Percentiles rank a stretch among this genome's conserved stretches.
Evolutionary conservation across 805 yeast genomes (phyloP).

Genomic region (Diddensiella santjacobensis): DNA sequence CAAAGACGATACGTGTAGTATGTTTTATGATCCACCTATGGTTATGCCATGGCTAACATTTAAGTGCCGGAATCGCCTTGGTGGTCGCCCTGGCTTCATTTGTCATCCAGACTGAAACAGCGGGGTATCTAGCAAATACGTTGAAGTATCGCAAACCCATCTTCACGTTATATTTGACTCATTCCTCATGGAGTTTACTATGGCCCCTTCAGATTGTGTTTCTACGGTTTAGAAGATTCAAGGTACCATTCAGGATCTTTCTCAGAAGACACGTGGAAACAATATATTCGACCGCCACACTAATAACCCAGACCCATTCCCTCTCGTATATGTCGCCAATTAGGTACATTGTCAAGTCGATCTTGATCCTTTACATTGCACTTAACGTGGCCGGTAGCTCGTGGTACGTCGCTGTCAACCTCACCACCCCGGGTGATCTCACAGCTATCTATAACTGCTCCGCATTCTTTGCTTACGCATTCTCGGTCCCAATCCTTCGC

Average conservation of each 20-base stretch:
- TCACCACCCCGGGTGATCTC: slow-evolving; percentile 79
- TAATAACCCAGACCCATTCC: slow-evolving; percentile 20
- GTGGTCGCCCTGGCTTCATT: slow-evolving; percentile 53
- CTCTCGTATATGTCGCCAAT: slow-evolving; percentile 36
- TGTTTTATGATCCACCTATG: neutral
- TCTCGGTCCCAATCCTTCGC: slow-evolving; percentile 68
- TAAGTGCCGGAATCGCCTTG: slow-evolving; percentile 46
- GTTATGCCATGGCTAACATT: neutral
- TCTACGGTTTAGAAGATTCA: slow-evolving; percentile 47
- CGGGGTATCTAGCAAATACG: slow-evolving; percentile 59
- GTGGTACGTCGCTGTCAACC: slow-evolving; percentile 80
- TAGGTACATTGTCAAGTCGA: slow-evolving; percentile 43
- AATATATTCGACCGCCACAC: slow-evolving; percentile 25
- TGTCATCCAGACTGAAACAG: slow-evolving; percentile 76
- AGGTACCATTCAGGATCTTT: slow-evolving; percentile 24
- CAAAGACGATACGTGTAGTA: slow-evolving; percentile 1
- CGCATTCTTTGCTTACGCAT: slow-evolving; percentile 82
- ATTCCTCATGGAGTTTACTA: slow-evolving; percentile 69
- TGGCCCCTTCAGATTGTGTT: slow-evolving; percentile 64
- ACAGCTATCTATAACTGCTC: slow-evolving; percentile 90
- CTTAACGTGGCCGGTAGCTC: slow-evolving; percentile 74
- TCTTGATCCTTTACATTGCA: slow-evolving; percentile 49
- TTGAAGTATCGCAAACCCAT: slow-evolving; percentile 61
- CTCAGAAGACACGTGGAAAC: slow-evolving; percentile 19
- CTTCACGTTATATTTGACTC: slow-evolving; percentile 57